A percentile compares a stretch with the other conserved stretches of the same genome.
Evolutionary conservation across 352 stramenopile species (phyloP).

Genomic region (Pythium angustatum): DNA sequence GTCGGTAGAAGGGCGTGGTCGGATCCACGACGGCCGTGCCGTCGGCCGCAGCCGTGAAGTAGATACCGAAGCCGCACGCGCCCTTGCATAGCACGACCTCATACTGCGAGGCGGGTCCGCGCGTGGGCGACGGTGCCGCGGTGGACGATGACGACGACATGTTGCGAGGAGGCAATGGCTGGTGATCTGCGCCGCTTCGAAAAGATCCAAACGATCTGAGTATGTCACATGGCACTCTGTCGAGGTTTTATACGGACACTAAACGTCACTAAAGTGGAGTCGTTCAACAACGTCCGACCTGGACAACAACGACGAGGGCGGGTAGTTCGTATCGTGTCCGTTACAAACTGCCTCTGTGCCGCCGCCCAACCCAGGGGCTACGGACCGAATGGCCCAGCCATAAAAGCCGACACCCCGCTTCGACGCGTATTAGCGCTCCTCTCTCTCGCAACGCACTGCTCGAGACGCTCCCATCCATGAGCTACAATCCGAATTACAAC

Average conservation of each 20-base stretch:
- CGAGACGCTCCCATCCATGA: constrained; percentile 43
- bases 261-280: too few species aligned
- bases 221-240: neutral
- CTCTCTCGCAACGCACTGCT: too few species aligned
- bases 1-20: constrained; percentile 63
- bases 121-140: too few species aligned
- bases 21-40: constrained; percentile 56
- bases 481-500: constrained; percentile 60
- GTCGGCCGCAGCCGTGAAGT: constrained; percentile 46
- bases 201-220: neutral
- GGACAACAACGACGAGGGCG: too few species aligned
- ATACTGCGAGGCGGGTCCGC: too few species aligned
- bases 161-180: too few species aligned
- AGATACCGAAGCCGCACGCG: constrained; percentile 71
- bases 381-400: too few species aligned
- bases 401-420: too few species aligned
- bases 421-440: too few species aligned
- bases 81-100: constrained; percentile 55
- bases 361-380: neutral
- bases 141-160: too few species aligned
- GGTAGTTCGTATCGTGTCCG: neutral
- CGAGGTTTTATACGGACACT: too few species aligned
- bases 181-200: neutral
- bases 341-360: neutral
- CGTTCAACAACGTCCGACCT: neutral